Evolutionary conservation across 106 monocot species (phyloP).

Genomic region (Dendrobium catenatum): DNA sequence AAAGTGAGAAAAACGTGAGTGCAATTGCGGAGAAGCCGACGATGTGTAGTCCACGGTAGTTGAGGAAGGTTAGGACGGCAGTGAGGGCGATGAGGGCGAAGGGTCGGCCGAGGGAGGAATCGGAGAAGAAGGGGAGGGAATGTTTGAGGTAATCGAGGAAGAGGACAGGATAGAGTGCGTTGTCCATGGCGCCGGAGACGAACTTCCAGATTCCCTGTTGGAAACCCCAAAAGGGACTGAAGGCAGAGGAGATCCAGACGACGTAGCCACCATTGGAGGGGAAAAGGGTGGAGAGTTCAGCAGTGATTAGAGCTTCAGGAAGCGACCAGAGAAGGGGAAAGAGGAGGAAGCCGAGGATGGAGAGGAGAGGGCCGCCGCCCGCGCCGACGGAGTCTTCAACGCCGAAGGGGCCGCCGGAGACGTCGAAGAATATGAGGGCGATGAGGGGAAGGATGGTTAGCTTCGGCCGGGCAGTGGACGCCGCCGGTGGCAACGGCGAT

Average conservation of each 20-base stretch:
- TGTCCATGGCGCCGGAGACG: conserved; percentile 69
- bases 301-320: conserved; percentile 84
- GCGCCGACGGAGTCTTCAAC: conserved; percentile 73
- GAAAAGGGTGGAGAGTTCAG: conserved; percentile 69
- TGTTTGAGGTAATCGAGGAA: conserved; percentile 71
- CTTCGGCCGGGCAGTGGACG: conserved; percentile 13
- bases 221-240: conserved; percentile 61
- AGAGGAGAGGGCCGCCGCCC: conserved; percentile 70
- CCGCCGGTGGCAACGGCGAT: not conserved
- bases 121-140: conserved; percentile 26
- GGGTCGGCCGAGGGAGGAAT: conserved; percentile 16
- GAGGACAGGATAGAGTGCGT: conserved; percentile 84
- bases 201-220: conserved; percentile 71
- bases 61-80: conserved; percentile 62
- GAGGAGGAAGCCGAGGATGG: conserved; percentile 73
- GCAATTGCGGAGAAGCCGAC: conserved; percentile 65
- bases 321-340: conserved; percentile 78
- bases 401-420: conserved; percentile 89
- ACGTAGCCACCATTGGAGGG: conserved; percentile 78
- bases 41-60: conserved; percentile 81
- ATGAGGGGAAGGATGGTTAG: conserved; percentile 63
- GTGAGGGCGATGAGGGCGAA: conserved; percentile 34
- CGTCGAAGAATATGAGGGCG: conserved; percentile 90
- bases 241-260: conserved; percentile 69
- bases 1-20: conserved; percentile 68